A percentile compares a stretch with the other conserved stretches of the same genome.
These are phyloP conservation scores for Retiboletus flavoniger DNA, from an alignment of 1,284 basidiomycete species.

Conservation along the genomic window DNA sequence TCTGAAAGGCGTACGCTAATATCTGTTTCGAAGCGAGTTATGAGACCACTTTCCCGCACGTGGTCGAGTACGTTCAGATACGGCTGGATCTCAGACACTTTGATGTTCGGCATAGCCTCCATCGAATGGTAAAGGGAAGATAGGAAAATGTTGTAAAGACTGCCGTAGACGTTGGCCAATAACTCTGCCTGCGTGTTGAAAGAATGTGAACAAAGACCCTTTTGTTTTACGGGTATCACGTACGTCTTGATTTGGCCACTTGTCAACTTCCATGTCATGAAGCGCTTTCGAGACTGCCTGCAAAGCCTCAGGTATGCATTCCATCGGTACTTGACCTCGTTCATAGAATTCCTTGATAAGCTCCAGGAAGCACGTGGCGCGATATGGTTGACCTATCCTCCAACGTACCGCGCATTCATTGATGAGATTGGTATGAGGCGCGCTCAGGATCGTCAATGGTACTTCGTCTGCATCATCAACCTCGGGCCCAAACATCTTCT, in stretches of 20 bases:
- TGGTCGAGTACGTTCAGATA: slow-evolving; percentile 69
- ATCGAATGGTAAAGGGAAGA: slow-evolving; percentile 83
- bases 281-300: slow-evolving; percentile 69
- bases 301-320: slow-evolving; percentile 91
- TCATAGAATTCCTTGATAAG: slow-evolving; percentile 88
- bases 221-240: slow-evolving; percentile 32
- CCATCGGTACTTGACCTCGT: slow-evolving; percentile 87
- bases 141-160: slow-evolving; percentile 86
- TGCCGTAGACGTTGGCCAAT: slow-evolving; percentile 62
- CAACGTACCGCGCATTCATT: slow-evolving; percentile 87
- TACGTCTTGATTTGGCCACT: slow-evolving; percentile 84
- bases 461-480: slow-evolving; percentile 97
- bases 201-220: slow-evolving; percentile 9
- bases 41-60: slow-evolving; percentile 66
- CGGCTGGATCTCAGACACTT: slow-evolving; percentile 63
- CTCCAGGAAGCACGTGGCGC: slow-evolving; percentile 81
- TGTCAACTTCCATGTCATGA: slow-evolving; percentile 66
- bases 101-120: slow-evolving; percentile 71
- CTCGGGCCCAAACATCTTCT: slow-evolving; percentile 81
- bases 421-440: slow-evolving; percentile 78
- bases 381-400: slow-evolving; percentile 82
- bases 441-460: slow-evolving; percentile 88
- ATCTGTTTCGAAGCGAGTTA: slow-evolving; percentile 68
- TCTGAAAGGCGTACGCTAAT: slow-evolving; percentile 63
- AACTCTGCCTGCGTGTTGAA: slow-evolving; percentile 54